Percentiles rank a stretch among this genome's conserved stretches.
Conservation (phyloP, 2,329 filamentous ascomycete species). For the Davidsoniella eucalypti region DNA sequence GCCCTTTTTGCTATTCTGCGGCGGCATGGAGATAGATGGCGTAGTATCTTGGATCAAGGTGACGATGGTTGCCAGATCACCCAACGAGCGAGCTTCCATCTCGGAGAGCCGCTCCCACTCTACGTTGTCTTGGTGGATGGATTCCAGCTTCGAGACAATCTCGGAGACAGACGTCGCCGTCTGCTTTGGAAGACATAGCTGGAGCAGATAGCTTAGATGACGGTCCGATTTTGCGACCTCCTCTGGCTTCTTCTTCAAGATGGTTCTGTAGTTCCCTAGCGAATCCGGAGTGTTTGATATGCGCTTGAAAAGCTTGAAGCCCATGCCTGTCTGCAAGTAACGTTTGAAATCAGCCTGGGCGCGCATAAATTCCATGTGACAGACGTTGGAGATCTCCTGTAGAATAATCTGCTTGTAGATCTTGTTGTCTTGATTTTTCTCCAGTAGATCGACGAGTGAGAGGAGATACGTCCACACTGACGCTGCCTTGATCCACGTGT, state of each 20-base stretch:
- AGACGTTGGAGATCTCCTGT: conserved; percentile 30
- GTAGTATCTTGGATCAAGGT: conserved; percentile 26
- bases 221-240: conserved; percentile 22
- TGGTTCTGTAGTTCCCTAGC: conserved; percentile 21
- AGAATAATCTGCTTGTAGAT: conserved; percentile 21
- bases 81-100: conserved; percentile 21
- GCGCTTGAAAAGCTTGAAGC: conserved; percentile 27
- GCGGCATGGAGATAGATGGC: conserved; percentile 20
- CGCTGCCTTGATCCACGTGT: conserved; percentile 20
- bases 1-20: conserved; percentile 24
- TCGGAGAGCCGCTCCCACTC: conserved; percentile 22
- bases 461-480: conserved; percentile 26
- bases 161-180: conserved; percentile 27
- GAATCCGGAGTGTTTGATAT: conserved; percentile 22
- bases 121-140: conserved; percentile 21
- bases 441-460: conserved; percentile 22
- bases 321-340: conserved; percentile 21
- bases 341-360: conserved; percentile 25
- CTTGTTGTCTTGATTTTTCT: conserved; percentile 17
- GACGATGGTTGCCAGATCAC: conserved; percentile 23
- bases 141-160: conserved; percentile 26
- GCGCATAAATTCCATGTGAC: conserved; percentile 26
- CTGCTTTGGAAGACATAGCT: conserved; percentile 25
- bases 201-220: conserved; percentile 26
- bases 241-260: conserved; percentile 26